Evolutionary conservation across 495 filamentous ascomycete species (phyloP), one percentile per base, ranked within the genome.

Genomic region (Podospora bellae-mahoneyi): DNA sequence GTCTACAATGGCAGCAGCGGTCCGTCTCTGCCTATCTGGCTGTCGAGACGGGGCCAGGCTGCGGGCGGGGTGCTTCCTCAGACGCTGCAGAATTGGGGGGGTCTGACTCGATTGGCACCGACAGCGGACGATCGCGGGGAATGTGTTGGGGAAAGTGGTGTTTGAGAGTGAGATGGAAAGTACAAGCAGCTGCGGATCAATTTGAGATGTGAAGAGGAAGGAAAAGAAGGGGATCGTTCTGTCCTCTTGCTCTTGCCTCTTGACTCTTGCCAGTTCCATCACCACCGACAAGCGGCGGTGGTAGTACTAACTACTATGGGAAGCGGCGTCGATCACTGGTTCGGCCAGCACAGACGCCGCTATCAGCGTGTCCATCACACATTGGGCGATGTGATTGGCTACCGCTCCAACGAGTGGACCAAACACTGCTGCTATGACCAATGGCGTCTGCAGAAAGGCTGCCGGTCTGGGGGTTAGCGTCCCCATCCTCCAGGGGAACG

Each of bases 331-430:
- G 69, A 71, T 72, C 70, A 62, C 56, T 66, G 44, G 64, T 65
- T 48, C 54, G 20, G 44, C 39, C 57, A 62, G 63, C 58, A 26
- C 62, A 61, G 23, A 68, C 57, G 68, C 59, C 55, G 64, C 60
- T 67, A 64, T 65, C 66, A 71, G 66, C 67, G 48, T 60, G 39
- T 28, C 64, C 60, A 57, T 60, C 64, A 61, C 18, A 23, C 48
- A 57, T 62, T 34, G 4, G 23, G 53, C 5, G 0, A 2, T 48
- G 0, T 66, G 26, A 70, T 74, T 74, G 74, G 74, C 70, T 76
- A 66, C 68, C 68, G 26, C 23, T 7, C 23, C 0, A 2, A 7
- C 26, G 2, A 57, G 71, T 63, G 69, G 72, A 55, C 58, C 19
- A 9, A 0, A 4, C 2, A 10, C 6, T 4, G 2, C n/a, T 6